Percentiles rank a stretch among this genome's conserved stretches.
phyloP scores from a whole-genome alignment of 176 grass and related monocot species.

The Aechmea fasciata region DNA sequence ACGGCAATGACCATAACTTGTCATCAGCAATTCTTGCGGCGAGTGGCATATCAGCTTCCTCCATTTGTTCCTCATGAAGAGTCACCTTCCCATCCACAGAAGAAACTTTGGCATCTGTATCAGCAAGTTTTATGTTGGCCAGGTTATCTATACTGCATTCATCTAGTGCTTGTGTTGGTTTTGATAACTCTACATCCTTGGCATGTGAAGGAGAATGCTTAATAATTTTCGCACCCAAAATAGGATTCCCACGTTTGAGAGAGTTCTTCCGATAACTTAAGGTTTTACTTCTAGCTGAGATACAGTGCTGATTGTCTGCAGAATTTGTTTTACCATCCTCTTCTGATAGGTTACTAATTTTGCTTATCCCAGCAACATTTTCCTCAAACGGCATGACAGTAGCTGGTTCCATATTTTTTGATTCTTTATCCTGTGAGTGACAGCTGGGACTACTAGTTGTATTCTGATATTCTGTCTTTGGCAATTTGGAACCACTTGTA shows the following conservation, averaged over 20 bases:
- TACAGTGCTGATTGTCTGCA: constrained; percentile 12
- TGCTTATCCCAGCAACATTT: constrained; percentile 7
- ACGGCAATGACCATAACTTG: constrained; percentile 21
- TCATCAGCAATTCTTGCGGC: constrained; percentile 11
- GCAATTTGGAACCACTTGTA: constrained; percentile 12
- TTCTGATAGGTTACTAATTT: constrained; percentile 3
- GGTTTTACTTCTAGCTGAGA: constrained; percentile 25
- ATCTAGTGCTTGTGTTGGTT: constrained; percentile 11
- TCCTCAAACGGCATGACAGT: constrained; percentile 16
- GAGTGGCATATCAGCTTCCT: constrained; percentile 12
- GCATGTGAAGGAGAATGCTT: constrained; percentile 20
- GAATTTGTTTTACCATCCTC: constrained; percentile 7
- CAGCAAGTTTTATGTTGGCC: neutral
- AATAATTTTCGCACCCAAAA: constrained; percentile 15
- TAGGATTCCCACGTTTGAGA: constrained; percentile 38
- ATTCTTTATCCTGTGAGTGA: constrained; percentile 27
- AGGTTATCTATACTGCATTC: constrained; percentile 1
- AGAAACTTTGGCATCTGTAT: neutral
- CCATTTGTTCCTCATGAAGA: constrained; percentile 19
- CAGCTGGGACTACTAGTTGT: constrained; percentile 8
- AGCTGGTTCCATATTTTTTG: constrained; percentile 18
- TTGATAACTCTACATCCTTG: constrained; percentile 8
- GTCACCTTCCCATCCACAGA: constrained; percentile 24
- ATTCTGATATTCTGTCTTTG: constrained; percentile 13
- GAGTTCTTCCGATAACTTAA: constrained; percentile 32